Base-by-base conservation (phyloP, 306 rosid species). In the Castanopsis chinensis region DNA sequence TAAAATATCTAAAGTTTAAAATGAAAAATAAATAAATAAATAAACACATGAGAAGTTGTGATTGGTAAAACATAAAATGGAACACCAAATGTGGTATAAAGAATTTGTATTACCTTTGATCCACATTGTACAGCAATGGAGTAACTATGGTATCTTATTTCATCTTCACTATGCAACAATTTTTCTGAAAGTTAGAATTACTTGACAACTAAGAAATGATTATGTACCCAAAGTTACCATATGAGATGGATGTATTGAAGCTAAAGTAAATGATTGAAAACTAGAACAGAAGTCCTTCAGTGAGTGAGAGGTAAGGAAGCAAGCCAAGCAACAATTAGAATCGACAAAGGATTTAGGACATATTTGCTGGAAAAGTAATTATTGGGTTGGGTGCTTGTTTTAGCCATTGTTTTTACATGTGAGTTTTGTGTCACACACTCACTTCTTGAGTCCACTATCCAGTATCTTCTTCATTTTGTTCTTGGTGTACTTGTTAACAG, bases 21-120 rank as follows among this genome's bases (percentile, higher is more conserved):
- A 41, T 2, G 0, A 0, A 7, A 6, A 7, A 33, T 1, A 33
- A 33, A 33, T 1, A 5, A 33, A 5, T 1, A 5, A 5, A 5
- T 5, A 33, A 35, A 35, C 2, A 6, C 10, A 6, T 37, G 1
- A 2, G 0, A 41, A 8, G 0, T 2, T 41, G 0, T 41, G 0
- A 8, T 8, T 2, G 0, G 0, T 37, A 3, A 0, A 37, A 37
- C 11, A 37, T 37, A 41, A 35, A 35, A 5, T 35, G 0, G 2
- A 35, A 35, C 0, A 35, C 41, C 6, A 35, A 6, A 35, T 35
- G 0, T 35, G 0, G 2, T 35, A 35, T 2, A 6, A 0, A 35
- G 1, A 0, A 35, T 35, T 35, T 6, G 2, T 6, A 35, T 35
- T 35, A n/a, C 2, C 9, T 9, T 35, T 35, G 10, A 2, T 49